Evolutionary conservation across 2,329 filamentous ascomycete genomes (phyloP), one percentile per base, ranked within the genome.

Genomic region (Berkeleyomyces basicola): DNA sequence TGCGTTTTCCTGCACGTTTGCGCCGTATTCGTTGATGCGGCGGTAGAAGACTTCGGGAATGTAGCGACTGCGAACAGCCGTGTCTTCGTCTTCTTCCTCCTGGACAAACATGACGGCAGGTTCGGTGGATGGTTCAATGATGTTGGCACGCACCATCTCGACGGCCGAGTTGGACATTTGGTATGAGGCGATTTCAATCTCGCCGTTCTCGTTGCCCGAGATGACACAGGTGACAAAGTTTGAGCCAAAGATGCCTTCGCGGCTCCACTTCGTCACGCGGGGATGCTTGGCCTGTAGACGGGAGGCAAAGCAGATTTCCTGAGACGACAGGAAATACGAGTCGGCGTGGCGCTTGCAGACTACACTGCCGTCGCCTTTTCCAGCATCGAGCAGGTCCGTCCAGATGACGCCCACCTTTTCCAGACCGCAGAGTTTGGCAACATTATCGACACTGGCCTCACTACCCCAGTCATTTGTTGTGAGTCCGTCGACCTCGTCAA

Each of bases 21-120:
- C 89, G 42, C 91, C 91, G 71, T 99, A 96, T 72, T 99, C 92
- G 73, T 99, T 99, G 73, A 96, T 90, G 68, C 83, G 85, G 66
- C 92, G 84, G 76, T 95, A 99, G 74, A 97, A 99, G 3, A 99
- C 92, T 70, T 99, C 93, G 0, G 93, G 93, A 31, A 99, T 95
- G 71, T 99, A 99, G 68, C 91, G 82, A 33, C 86, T 85, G 63
- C 83, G 84, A 7, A 51, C 40, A 5, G 46, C 61, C 7, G n/a
- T 58, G 23, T 59, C 63, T 7, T 65, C 61, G 68, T 96, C 90
- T 64, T 92, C 88, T 71, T 97, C 92, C 33, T 88, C 87, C 66
- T 91, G 90, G 3, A 99, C 93, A 55, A 99, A 82, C 92, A 99
- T 96, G 61, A 92, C 85, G 5, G 82, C 85, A 1, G 93, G 93